These are phyloP conservation scores for Pleurotus sapidus DNA, from an alignment of 768 basidiomycete species.

Conservation along the genomic window DNA sequence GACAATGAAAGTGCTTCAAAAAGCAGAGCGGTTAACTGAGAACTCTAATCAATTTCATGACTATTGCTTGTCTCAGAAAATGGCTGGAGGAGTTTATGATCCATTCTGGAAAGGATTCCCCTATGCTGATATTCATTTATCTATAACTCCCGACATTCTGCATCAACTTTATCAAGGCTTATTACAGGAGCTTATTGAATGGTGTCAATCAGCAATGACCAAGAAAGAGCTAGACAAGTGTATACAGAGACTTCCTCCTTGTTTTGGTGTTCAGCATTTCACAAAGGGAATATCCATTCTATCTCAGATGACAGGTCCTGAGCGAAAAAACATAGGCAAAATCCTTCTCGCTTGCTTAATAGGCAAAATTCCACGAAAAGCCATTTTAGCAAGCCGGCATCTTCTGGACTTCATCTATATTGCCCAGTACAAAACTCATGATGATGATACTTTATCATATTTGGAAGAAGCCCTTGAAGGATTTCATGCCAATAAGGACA, in stretches of 20 bases:
- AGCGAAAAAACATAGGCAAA: constrained; percentile 29
- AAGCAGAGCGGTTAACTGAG: too few species aligned
- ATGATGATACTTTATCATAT: constrained; percentile 20
- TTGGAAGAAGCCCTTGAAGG: constrained; percentile 21
- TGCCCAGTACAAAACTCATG: constrained; percentile 30
- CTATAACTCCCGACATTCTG: constrained; percentile 18
- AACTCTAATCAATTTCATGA: too few species aligned
- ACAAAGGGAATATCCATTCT: constrained; percentile 31
- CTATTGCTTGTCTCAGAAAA: too few species aligned
- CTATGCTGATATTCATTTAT: too few species aligned
- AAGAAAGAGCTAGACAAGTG: constrained; percentile 32
- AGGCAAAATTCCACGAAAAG: constrained; percentile 15
- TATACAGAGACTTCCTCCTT: constrained; percentile 26
- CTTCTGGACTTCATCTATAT: constrained; percentile 37
- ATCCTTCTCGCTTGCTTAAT: constrained; percentile 28
- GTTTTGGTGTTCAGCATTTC: constrained; percentile 31
- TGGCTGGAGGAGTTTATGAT: too few species aligned
- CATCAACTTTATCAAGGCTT: constrained; percentile 27
- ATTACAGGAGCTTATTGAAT: constrained; percentile 28
- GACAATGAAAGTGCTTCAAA: too few species aligned
- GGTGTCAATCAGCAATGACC: constrained; percentile 23
- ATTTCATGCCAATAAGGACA: constrained; percentile 35
- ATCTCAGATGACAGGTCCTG: constrained; percentile 28
- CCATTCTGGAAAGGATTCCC: too few species aligned
- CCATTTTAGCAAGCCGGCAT: constrained; percentile 10